Base-by-base conservation (phyloP, 75 land plant species). In the Pinus tabuliformis region DNA sequence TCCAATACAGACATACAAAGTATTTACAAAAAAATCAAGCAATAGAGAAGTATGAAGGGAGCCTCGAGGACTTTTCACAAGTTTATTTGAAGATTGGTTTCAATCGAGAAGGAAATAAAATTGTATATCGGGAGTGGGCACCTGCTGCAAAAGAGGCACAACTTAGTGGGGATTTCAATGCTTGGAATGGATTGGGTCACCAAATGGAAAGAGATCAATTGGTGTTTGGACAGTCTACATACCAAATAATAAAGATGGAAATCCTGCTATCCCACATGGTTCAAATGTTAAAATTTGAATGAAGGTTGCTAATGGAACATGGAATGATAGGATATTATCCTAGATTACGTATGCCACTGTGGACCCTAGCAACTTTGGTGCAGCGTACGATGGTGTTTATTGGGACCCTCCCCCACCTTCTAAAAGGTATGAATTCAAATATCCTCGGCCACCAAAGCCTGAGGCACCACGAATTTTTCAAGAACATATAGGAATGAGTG, bases 31-130 rank as follows among this genome's bases (percentile, higher is more conserved):
- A 81, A 70, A 92, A 88, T 49, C 45, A 59, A 45, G 84, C 81
- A 57, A 81, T 96, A 74, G 97, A 90, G 63, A 87, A 89, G 73
- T 76, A 86, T 83, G 97, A 96, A 81, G 99, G 95, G 57, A 83
- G 99, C 70, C 89, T 96, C n/a, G 90, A 92, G 54, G 82, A 89
- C 57, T 96, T 94, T 83, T 86, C 97, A 33, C 77, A 77, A 96
- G 99, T 97, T 30, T 96, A 89, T 81, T 24, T 86, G 74, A 92
- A 94, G 79, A 92, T 87, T 91, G 99, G 99, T 59, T 96, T 96
- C 76, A 94, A 90, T 72, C 80, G 91, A 37, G 95, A 89, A 80
- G 85, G 84, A 66, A 83, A 81, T 76, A 73, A 83, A 63, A 90
- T 89, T 78, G 89, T 94, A 16, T 96, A 96, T 73, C 86, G 90